Evolutionary conservation across 2,329 filamentous ascomycete species (phyloP), one percentile per base, ranked within the genome.

Genomic region (Aspergillus niger): DNA sequence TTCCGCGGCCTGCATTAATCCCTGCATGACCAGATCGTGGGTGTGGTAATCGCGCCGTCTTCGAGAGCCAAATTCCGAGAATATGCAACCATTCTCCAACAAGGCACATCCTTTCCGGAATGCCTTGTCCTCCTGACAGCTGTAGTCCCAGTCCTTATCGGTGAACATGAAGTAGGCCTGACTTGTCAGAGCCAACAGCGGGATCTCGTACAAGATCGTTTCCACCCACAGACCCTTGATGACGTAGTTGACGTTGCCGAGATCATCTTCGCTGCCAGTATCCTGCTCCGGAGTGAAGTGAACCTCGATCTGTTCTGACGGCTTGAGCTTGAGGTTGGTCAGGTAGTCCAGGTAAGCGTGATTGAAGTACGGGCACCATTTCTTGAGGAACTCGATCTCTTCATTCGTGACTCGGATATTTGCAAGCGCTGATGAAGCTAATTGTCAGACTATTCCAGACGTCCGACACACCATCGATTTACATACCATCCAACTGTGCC

Each of bases 141-240:
- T 85, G 70, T 98, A 90, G 69, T 85, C 89, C 95, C 95, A 99
- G 74, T 97, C 93, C 55, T 80, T 91, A 73, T 99, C 92, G 81
- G 92, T 91, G 78, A 97, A 98, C 72, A 91, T 92, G 83, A 99
- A 99, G 80, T 97, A 99, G 53, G 95, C 92, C 76, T 99, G 94
- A 51, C 92, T 97, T 1, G 94, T 91, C 65, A 99, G 78, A 2
- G 96, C 92, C 20, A 99, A 84, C 22, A 99, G 84, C 0, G 95
- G 95, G 60, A 99, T 97, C 79, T 99, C 95, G 79, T 99, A 99
- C 24, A 99, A 85, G 60, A 99, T 99, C 0, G 95, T 98, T 67
- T 97, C 92, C 8, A 92, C 85, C 95, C 95, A 99, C 57, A 88
- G 82, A 8, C 95, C 95, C 68, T 88, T 87, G 64, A 96, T 89